Conservation (phyloP, 768 basidiomycete genomes). For the Collybia nuda region DNA sequence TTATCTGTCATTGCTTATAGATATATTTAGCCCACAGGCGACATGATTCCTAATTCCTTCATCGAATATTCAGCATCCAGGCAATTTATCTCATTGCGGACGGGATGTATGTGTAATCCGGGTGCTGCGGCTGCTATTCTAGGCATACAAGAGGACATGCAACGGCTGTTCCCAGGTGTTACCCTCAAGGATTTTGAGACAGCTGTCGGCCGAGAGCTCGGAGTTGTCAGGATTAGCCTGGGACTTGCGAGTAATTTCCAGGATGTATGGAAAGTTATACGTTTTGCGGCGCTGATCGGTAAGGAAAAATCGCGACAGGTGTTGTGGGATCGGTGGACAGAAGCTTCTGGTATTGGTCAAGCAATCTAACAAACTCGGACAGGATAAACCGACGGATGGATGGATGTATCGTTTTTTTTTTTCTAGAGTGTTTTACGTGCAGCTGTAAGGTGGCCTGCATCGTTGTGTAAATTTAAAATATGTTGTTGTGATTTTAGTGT, state of each 20-base stretch:
- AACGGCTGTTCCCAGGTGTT: slow-evolving; percentile 53
- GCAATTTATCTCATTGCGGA: slow-evolving; percentile 71
- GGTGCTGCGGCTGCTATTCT: slow-evolving; percentile 77
- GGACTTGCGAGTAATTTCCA: slow-evolving; percentile 79
- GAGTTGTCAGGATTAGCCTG: slow-evolving; percentile 75
- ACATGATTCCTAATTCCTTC: slow-evolving; percentile 71
- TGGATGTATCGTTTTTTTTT: slow-evolving; percentile 7
- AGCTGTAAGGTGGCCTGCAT: slow-evolving; percentile 5
- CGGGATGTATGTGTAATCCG: slow-evolving; percentile 88
- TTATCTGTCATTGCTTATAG: slow-evolving; percentile 3
- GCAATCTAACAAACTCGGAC: slow-evolving; percentile 15
- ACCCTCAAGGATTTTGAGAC: slow-evolving; percentile 63
- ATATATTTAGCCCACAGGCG: slow-evolving; percentile 53
- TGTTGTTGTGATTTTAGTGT: slow-evolving; percentile 17
- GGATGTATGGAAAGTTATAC: slow-evolving; percentile 63
- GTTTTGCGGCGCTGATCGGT: slow-evolving; percentile 47
- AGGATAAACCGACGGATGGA: slow-evolving; percentile 8
- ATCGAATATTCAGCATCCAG: slow-evolving; percentile 67
- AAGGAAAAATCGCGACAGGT: slow-evolving; percentile 30
- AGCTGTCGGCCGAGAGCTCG: slow-evolving; percentile 64
- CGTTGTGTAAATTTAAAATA: slow-evolving; percentile 8
- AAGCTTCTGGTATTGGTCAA: slow-evolving; percentile 19
- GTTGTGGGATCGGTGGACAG: slow-evolving; percentile 41
- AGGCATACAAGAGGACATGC: slow-evolving; percentile 66
- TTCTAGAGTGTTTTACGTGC: slow-evolving; percentile 6